Evolutionary conservation across 2,329 filamentous ascomycete genomes (phyloP).

Genomic region (Aureobasidium vineae): DNA sequence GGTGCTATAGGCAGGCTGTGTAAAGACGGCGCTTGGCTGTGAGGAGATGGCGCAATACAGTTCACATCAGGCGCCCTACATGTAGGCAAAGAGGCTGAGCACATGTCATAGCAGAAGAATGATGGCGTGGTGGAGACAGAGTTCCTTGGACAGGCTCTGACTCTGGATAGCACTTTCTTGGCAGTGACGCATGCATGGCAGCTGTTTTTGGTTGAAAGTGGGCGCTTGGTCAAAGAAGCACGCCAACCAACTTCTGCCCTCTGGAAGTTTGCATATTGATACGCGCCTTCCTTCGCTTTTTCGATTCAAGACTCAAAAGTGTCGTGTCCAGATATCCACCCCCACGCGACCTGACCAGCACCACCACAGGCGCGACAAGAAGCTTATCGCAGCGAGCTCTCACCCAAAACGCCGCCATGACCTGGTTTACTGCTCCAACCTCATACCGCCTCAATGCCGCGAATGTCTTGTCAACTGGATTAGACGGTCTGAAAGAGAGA

Average conservation of each 20-base stretch:
- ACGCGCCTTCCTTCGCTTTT: slow-evolving; percentile 3
- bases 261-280: background rate
- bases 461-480: slow-evolving; percentile 8
- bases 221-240: background rate
- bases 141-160: background rate
- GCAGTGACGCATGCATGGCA: slow-evolving; percentile 8
- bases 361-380: background rate
- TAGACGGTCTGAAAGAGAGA: background rate
- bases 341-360: too few species aligned
- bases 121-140: background rate
- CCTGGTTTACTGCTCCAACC: slow-evolving; percentile 23
- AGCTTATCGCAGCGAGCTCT: slow-evolving; percentile 1
- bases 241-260: slow-evolving; percentile 3
- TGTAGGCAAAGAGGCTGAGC: slow-evolving; percentile 12
- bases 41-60: background rate
- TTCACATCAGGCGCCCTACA: background rate
- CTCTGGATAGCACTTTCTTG: background rate
- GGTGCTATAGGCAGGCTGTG: background rate
- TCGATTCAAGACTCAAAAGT: too few species aligned
- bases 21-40: background rate
- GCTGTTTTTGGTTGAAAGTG: background rate
- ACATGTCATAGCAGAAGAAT: background rate
- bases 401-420: slow-evolving; percentile 5
- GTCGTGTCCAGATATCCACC: too few species aligned
- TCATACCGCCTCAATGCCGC: slow-evolving; percentile 22